Evolutionary conservation across 352 stramenopile genomes (phyloP), one percentile per base, ranked within the genome.

Genomic region (Thalassiosira livingstoniorum): DNA sequence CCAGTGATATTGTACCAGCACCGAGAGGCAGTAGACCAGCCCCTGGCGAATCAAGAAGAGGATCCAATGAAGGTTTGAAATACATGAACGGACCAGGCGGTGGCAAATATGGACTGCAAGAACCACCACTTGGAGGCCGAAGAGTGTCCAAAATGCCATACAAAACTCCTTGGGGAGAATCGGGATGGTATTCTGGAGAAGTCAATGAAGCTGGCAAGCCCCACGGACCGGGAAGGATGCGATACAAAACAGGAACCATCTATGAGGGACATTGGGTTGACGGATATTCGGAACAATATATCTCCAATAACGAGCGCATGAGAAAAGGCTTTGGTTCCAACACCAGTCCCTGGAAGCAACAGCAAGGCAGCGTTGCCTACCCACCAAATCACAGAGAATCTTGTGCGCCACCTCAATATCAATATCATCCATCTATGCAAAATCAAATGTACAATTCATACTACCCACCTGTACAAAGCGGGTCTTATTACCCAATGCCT

Each of bases 141-240:
- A n/a, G 51, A 31, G 79, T 86, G 39, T 60, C 69, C 21, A 74
- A 70, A 57, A 72, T 86, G 66, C 72, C 74, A 5, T 86, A 79
- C 66, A 79, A 58, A 23, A 79, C 72, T 34, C 72, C 64, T n/a
- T 76, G 62, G 57, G 72, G 72, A 37, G 72, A 86, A 32, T 43
- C 53, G 31, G 79, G 79, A 21, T 79, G 72, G 72, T 86, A 86
- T 51, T 75, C 79, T 29, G 79, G 79, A 0, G 37, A 72, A 58
- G 72, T 86, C 1, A 69, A 86, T 43, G 23, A 62, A 11, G 29
- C 10, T 15, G 32, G 71, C 0, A 61, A 66, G 34, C 79, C 79
- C 10, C 37, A 86, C 47, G 79, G 79, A 31, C 18, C 60, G 25
- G 79, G 79, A 4, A 54, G 72, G n/a, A 82, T 86, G 72, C 42